These are phyloP conservation scores for Metschnikowia colocasiae DNA, from an alignment of 805 yeast genomes.

Conservation along the genomic window DNA sequence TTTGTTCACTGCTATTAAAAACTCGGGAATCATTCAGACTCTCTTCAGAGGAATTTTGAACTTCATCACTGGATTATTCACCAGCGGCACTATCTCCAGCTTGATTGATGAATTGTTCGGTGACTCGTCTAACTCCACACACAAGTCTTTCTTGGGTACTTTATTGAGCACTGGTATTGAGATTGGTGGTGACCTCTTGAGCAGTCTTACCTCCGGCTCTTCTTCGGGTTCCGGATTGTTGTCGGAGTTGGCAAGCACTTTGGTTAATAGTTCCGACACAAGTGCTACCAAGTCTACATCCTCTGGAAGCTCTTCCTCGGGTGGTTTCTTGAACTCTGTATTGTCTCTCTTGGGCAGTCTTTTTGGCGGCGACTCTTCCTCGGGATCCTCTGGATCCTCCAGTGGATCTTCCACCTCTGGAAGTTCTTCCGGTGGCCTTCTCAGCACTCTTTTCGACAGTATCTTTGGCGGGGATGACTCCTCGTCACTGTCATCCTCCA, in stretches of 20 bases:
- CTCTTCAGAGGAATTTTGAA: constrained; percentile 15
- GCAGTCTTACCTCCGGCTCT: constrained; percentile 10
- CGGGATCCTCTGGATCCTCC: not conserved
- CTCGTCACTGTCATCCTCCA: constrained; percentile 1
- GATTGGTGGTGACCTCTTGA: constrained; percentile 15
- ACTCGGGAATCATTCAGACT: constrained; percentile 23
- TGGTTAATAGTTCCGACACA: constrained; percentile 5
- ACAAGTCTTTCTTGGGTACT: constrained; percentile 13
- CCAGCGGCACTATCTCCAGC: constrained; percentile 10
- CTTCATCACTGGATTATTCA: constrained; percentile 17
- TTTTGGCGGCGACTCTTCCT: constrained; percentile 1
- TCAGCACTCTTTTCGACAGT: constrained; percentile 1
- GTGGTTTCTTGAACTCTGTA: constrained; percentile 8
- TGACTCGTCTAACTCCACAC: constrained; percentile 14
- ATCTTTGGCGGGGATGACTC: constrained; percentile 6
- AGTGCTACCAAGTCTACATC: constrained; percentile 3
- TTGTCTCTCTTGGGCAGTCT: constrained; percentile 1
- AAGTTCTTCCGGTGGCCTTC: constrained; percentile 6
- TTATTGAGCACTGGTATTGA: constrained; percentile 14
- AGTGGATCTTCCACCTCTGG: constrained; percentile 2
- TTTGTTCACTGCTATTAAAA: constrained; percentile 24
- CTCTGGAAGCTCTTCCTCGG: constrained; percentile 9
- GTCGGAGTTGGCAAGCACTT: constrained; percentile 11
- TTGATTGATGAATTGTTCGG: constrained; percentile 15
- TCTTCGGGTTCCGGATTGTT: constrained; percentile 14